phyloP scores from a whole-genome alignment of 805 yeast species.

The Wickerhamomyces mucosus region DNA sequence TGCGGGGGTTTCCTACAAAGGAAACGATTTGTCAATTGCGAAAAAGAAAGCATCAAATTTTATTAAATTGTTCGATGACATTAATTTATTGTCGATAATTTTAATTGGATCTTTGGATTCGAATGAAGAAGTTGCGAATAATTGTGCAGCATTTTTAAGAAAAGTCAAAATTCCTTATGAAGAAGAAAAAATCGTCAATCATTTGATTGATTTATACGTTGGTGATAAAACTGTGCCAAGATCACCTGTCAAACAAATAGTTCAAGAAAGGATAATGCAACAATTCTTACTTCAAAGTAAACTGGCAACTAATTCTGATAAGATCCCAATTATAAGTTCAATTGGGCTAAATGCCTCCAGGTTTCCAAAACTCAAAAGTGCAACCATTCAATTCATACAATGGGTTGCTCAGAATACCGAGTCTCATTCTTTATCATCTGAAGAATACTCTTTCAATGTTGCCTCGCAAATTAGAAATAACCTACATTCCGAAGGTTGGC shows the following conservation, averaged over 20 bases:
- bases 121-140: slow-evolving; percentile 43
- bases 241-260: slow-evolving; percentile 47
- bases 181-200: slow-evolving; percentile 31
- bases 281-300: slow-evolving; percentile 39
- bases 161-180: slow-evolving; percentile 46
- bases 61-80: slow-evolving; percentile 23
- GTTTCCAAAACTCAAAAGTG: slow-evolving; percentile 40
- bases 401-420: slow-evolving; percentile 40
- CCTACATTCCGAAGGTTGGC: slow-evolving; percentile 54
- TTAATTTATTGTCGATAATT: slow-evolving; percentile 35
- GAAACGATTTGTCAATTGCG: slow-evolving; percentile 32
- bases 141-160: slow-evolving; percentile 41
- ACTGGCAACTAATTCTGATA: slow-evolving; percentile 33
- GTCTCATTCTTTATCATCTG: slow-evolving; percentile 5
- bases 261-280: slow-evolving; percentile 22
- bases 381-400: slow-evolving; percentile 54
- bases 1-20: slow-evolving; percentile 55
- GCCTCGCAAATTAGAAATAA: slow-evolving; percentile 44
- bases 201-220: slow-evolving; percentile 36
- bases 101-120: slow-evolving; percentile 58
- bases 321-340: slow-evolving; percentile 40
- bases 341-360: slow-evolving; percentile 49
- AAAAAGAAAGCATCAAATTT: slow-evolving; percentile 35
- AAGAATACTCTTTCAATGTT: slow-evolving; percentile 32
- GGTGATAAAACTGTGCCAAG: slow-evolving; percentile 34